Percentiles rank a stretch among this genome's conserved stretches.
Conservation (phyloP, 75 land plant species). For the Pinus tabuliformis region DNA sequence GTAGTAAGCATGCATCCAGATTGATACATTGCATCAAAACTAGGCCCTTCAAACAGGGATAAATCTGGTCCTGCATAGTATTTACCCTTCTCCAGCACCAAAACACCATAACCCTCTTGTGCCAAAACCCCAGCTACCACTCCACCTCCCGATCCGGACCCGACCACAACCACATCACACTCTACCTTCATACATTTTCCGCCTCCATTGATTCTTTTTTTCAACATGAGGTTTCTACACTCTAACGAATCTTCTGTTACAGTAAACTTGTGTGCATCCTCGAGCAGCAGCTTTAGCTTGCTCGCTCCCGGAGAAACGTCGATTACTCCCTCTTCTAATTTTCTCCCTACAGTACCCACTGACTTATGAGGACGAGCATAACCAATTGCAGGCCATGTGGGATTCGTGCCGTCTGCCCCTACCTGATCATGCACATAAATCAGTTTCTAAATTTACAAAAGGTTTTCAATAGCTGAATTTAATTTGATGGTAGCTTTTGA, state of each 20-base stretch:
- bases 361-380: conserved; percentile 41
- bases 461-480: neutral
- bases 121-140: conserved; percentile 49
- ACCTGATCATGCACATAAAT: conserved; percentile 51
- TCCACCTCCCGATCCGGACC: conserved; percentile 78
- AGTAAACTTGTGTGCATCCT: conserved; percentile 9
- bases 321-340: conserved; percentile 45
- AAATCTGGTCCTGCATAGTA: conserved; percentile 54
- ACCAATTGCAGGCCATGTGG: conserved; percentile 84
- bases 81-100: conserved; percentile 83
- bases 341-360: conserved; percentile 12
- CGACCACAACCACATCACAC: conserved; percentile 83
- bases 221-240: conserved; percentile 20
- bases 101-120: conserved; percentile 66
- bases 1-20: conserved; percentile 53
- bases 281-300: conserved; percentile 8
- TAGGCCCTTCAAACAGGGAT: conserved; percentile 66
- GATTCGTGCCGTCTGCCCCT: conserved; percentile 47
- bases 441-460: neutral
- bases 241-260: no score
- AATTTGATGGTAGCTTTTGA: no score
- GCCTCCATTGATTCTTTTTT: conserved; percentile 4
- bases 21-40: conserved; percentile 59
- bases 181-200: conserved; percentile 19
- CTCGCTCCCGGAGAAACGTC: conserved; percentile 22